Base-by-base conservation (phyloP, 1,139 yeast genomes). In the Lodderomyces jiufengensis region DNA sequence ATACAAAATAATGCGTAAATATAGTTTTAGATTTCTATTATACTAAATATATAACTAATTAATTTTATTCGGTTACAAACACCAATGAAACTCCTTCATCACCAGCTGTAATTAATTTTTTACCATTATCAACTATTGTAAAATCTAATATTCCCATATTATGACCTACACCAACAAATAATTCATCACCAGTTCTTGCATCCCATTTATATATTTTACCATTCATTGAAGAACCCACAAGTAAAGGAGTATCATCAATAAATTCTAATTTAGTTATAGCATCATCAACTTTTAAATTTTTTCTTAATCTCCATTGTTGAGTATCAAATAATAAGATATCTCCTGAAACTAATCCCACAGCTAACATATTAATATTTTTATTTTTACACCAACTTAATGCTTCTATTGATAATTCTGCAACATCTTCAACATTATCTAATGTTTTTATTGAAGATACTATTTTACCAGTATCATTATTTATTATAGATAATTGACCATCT, bases 51-150 rank as follows among this genome's bases (percentile, higher is more conserved):
- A n/a, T n/a, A n/a, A n/a, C n/a, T n/a, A n/a, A n/a, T n/a, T n/a
- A n/a, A n/a, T n/a, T 26, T 18, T 42, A 41, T 25, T 40, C 43
- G 31, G 38, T 35, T 33, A 38, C 29, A 39, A 80, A 90, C 6
- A 92, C 76, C 48, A 92, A 68, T 6, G 95, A 79, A 24, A 92
- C 97, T 47, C 95, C 96, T 58, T 92, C 98, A 57, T 92, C 98
- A 44, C 97, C 97, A n/a, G 97, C 98, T 20, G 97, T 86, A 28
- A 88, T 74, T 34, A 94, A 54, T 54, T 83, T 80, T 39, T 73
- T 72, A 28, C 86, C 90, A 31, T 73, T 63, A n/a, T 78, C 78
- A 27, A 69, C 55, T 31, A 79, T 51, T 10, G 83, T 78, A 57
- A 90, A 88, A 51, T 88, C 97, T 42, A 92, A 72, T 10, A 92